Base-by-base conservation (phyloP, 2,329 filamentous ascomycete genomes). In the Plectosphaerella plurivora region DNA sequence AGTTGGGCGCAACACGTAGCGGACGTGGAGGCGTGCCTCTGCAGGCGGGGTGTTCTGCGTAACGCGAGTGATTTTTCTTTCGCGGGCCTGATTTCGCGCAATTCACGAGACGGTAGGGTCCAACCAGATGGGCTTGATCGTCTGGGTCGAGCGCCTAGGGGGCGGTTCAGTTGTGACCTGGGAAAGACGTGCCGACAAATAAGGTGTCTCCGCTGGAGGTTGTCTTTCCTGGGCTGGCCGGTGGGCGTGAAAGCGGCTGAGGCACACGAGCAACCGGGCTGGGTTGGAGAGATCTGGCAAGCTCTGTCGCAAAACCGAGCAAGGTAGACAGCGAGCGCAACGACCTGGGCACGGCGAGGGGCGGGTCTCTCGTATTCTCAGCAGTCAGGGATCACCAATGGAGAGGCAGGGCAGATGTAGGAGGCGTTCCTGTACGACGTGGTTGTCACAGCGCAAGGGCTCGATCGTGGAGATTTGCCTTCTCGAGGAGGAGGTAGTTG, bases 391-490 rank as follows among this genome's bases (percentile, higher is more conserved):
- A 49, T 57, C 58, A 61, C 63, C 65, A 68, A 69, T 69, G 60
- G 61, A 60, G 55, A 61, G 58, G 59, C 55, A 53, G 56, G 57
- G 62, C 60, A 63, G 57, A 60, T 61, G 55, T 57, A 58, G 59
- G 60, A 59, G 62, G 61, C 63, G 62, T 61, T 61, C 52, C 59
- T 63, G 67, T 71, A 62, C 58, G 57, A 70, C 65, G 55, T 56
- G 52, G 47, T 56, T 45, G 55, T 52, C 47, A 54, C 54, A 41
- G 52, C 50, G 51, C 45, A 52, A 55, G 45, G 50, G 52, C 42
- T 55, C 51, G 57, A 57, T 57, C 60, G 58, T 54, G 57, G 55
- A 18, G 36, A 44, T 36, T 51, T 50, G 55, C 45, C 53, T 53
- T 55, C 44, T 55, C 47, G 54, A 55, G 54, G 54, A 53, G 50